phyloP scores from a whole-genome alignment of 2,329 filamentous ascomycete genomes.

The Phaeosphaeriaceae sp. region DNA sequence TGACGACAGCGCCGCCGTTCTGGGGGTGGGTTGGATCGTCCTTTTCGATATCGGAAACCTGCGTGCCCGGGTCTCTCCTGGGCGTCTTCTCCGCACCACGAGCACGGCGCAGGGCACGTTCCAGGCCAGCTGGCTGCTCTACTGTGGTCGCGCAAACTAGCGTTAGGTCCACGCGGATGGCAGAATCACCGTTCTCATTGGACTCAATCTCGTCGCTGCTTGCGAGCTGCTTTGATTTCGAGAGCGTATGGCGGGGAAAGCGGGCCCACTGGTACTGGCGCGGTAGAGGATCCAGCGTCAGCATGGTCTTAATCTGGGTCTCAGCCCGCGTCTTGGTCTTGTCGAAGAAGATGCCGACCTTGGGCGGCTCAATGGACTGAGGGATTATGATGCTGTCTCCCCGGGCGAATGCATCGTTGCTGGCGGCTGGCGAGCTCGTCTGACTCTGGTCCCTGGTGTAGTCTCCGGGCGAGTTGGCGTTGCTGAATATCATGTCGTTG shows the following conservation, averaged over 20 bases:
- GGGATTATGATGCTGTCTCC: constrained; percentile 37
- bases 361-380: constrained; percentile 27
- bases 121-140: constrained; percentile 70
- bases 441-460: constrained; percentile 38
- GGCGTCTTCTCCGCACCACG: constrained; percentile 51
- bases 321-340: constrained; percentile 85
- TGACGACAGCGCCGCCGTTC: constrained; percentile 92
- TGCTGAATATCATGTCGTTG: constrained; percentile 39
- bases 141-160: constrained; percentile 93
- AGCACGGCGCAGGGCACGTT: constrained; percentile 72
- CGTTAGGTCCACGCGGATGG: constrained; percentile 33
- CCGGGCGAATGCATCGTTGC: constrained; percentile 26
- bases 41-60: constrained; percentile 55
- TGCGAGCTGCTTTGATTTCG: constrained; percentile 88
- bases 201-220: constrained; percentile 74
- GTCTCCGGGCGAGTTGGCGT: constrained; percentile 40
- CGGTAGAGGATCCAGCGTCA: constrained; percentile 79
- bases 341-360: constrained; percentile 34
- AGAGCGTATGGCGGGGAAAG: constrained; percentile 88
- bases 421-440: constrained; percentile 39
- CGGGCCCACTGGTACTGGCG: constrained; percentile 79
- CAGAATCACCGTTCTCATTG: constrained; percentile 71
- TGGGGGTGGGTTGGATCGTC: constrained; percentile 75
- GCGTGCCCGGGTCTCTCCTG: constrained; percentile 44
- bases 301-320: constrained; percentile 89